phyloP scores from a whole-genome alignment of 176 grass and related monocot genomes.

The Neostapfia colusana region DNA sequence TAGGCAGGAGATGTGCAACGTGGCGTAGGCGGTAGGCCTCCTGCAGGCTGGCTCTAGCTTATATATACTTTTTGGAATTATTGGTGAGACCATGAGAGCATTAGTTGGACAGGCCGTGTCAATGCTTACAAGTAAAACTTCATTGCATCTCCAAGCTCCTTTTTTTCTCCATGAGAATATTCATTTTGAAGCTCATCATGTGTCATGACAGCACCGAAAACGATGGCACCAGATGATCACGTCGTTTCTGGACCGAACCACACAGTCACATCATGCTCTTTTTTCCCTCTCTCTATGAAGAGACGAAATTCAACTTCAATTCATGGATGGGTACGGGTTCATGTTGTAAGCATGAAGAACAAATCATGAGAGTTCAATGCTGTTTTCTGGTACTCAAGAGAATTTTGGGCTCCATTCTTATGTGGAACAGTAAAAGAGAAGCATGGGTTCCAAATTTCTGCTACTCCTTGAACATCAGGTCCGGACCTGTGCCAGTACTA shows the following conservation, averaged over 20 bases:
- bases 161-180: not conserved
- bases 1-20: constrained; percentile 8
- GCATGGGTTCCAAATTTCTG: too few relatives aligned
- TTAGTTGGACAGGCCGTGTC: constrained; percentile 40
- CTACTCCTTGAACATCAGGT: not conserved
- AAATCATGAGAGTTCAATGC: not conserved
- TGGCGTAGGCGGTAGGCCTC: constrained; percentile 1
- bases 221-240: constrained; percentile 15
- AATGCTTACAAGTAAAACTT: constrained; percentile 1
- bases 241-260: not conserved
- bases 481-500: constrained; percentile 20
- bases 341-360: not conserved
- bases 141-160: too few relatives aligned
- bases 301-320: not conserved
- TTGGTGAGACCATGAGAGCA: constrained; percentile 27
- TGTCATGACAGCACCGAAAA: constrained; percentile 20
- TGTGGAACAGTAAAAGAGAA: too few relatives aligned
- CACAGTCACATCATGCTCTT: not conserved
- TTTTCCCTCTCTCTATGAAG: not conserved
- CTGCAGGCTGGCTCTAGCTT: constrained; percentile 27
- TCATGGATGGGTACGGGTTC: not conserved
- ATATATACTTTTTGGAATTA: constrained; percentile 40
- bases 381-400: not conserved
- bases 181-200: constrained; percentile 21
- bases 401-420: not conserved